A percentile compares a stretch with the other conserved stretches of the same genome.
phyloP scores from a whole-genome alignment of 2,329 filamentous ascomycete genomes.

The Colletotrichum neosansevieriae region DNA sequence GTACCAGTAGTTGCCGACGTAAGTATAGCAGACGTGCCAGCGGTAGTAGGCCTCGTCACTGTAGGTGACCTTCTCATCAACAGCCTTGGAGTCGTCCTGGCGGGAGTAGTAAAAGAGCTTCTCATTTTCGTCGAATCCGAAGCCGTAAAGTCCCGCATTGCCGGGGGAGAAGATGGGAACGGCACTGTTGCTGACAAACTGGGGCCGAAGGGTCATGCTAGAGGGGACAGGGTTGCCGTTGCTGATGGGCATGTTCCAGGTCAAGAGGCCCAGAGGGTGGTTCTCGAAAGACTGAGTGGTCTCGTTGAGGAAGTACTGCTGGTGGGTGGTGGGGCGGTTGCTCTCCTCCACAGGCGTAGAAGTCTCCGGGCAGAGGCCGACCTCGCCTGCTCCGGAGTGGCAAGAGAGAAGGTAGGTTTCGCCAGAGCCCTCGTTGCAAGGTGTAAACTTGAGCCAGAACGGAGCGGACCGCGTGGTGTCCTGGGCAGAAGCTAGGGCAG shows the following conservation, averaged over 20 bases:
- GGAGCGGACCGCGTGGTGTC: constrained; percentile 19
- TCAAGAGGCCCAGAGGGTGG: constrained; percentile 23
- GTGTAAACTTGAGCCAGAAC: constrained; percentile 29
- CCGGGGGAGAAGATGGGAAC: constrained; percentile 36
- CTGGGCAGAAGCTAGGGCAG: constrained; percentile 19
- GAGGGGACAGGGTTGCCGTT: constrained; percentile 15
- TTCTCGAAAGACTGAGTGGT: not conserved
- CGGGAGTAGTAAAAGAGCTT: constrained; percentile 22
- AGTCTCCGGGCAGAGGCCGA: constrained; percentile 34
- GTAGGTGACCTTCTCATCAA: not conserved
- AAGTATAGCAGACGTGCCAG: constrained; percentile 38
- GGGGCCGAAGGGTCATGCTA: constrained; percentile 15
- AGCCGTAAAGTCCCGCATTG: constrained; percentile 3
- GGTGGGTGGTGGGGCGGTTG: not conserved
- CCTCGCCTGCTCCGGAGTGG: constrained; percentile 37
- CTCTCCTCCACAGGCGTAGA: too few relatives aligned
- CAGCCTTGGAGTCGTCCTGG: constrained; percentile 34
- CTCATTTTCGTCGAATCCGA: constrained; percentile 34
- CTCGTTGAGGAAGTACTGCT: constrained; percentile 24
- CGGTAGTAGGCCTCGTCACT: constrained; percentile 21
- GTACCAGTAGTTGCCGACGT: constrained; percentile 40
- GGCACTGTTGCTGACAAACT: constrained; percentile 33
- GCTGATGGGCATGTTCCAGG: constrained; percentile 34
- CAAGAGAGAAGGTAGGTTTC: constrained; percentile 31
- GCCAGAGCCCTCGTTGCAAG: not conserved